Evolutionary conservation across 345 rosid species (phyloP).

Genomic region (Eutrema heterophyllum): DNA sequence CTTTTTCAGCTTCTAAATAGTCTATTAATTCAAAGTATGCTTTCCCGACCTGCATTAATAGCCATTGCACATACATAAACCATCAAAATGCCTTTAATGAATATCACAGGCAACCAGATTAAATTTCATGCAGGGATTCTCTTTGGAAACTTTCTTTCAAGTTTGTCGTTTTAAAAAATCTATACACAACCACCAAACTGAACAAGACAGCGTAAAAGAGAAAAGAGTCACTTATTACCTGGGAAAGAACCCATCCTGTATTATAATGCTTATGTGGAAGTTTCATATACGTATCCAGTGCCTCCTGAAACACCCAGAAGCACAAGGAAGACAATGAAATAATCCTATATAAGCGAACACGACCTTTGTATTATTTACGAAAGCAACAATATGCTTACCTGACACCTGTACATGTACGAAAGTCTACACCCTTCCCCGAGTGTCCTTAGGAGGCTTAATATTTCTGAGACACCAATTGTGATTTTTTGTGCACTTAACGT

Average conservation of each 20-base stretch:
- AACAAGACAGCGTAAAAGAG: conserved; percentile 9
- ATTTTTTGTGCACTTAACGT: conserved; percentile 45
- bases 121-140: background rate
- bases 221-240: conserved; percentile 45
- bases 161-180: background rate
- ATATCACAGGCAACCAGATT: conserved; percentile 1
- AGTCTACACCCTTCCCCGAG: conserved; percentile 95
- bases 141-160: background rate
- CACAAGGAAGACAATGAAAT: conserved; percentile 24
- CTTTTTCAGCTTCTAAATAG: conserved; percentile 88
- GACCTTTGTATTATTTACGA: conserved; percentile 3
- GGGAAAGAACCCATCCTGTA: conserved; percentile 97
- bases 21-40: conserved; percentile 82
- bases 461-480: conserved; percentile 61
- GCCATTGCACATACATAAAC: background rate
- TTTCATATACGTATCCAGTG: conserved; percentile 65
- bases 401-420: conserved; percentile 78
- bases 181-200: background rate
- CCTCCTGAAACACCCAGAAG: conserved; percentile 61
- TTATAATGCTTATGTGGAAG: conserved; percentile 85
- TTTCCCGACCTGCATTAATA: conserved; percentile 75
- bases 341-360: background rate
- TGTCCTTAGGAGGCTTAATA: conserved; percentile 68
- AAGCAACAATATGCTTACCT: conserved; percentile 43
- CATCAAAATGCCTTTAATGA: background rate